phyloP scores from a whole-genome alignment of 371 early-diverging fungal species.

The Actinomortierella wolfii region DNA sequence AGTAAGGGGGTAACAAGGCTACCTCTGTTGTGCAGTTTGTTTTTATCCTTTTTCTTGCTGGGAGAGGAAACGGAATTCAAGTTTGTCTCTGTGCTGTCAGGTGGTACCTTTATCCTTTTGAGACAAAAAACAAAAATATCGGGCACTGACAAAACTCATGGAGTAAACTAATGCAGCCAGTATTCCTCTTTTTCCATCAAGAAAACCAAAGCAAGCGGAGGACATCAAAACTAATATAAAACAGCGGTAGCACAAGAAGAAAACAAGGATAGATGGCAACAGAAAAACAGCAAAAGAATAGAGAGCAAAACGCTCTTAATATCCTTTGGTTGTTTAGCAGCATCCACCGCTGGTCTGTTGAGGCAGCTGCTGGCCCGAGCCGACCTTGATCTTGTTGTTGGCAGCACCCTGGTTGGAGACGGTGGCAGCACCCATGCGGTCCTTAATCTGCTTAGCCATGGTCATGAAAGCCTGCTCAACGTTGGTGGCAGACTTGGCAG shows the following conservation, averaged over 20 bases:
- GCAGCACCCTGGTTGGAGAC: conserved; percentile 28
- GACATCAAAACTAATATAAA: conserved; percentile 16
- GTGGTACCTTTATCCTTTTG: no score
- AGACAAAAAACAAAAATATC: no score
- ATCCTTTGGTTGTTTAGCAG: conserved; percentile 16
- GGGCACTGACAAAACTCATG: no score
- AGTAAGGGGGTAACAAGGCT: no score
- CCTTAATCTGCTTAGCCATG: conserved; percentile 84
- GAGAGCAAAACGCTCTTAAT: background rate
- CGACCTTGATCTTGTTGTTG: conserved; percentile 46
- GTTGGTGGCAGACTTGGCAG: conserved; percentile 92
- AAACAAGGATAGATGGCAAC: background rate
- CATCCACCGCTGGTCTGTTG: conserved; percentile 40
- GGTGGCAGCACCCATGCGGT: conserved; percentile 44
- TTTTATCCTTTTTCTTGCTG: no score
- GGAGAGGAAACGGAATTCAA: no score
- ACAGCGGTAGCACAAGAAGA: background rate
- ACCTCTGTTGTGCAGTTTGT: no score
- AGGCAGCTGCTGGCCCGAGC: conserved; percentile 45
- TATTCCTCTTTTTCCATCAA: background rate
- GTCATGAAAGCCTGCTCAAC: conserved; percentile 97
- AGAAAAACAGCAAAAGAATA: background rate
- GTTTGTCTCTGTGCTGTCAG: no score
- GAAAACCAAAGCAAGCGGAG: conserved; percentile 7
- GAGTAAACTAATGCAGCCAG: no score